Conservation (phyloP, 2,329 filamentous ascomycete genomes). For the Colletotrichum acutatum region DNA sequence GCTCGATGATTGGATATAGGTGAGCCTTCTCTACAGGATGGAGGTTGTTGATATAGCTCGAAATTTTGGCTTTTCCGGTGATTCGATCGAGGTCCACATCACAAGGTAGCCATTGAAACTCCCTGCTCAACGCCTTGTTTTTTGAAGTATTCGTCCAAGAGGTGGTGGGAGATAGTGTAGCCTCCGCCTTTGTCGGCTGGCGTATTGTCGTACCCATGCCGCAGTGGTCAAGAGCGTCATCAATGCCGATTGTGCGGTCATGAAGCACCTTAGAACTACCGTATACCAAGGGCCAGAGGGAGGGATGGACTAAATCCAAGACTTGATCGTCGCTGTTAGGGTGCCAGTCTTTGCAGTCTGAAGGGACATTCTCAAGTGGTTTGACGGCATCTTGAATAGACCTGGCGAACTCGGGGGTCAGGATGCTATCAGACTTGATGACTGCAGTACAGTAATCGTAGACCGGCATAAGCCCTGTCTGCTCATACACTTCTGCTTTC, state of each 20-base stretch:
- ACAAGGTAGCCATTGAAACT: constrained; percentile 61
- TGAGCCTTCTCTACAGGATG: constrained; percentile 53
- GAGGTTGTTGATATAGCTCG: constrained; percentile 65
- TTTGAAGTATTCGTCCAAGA: neutral
- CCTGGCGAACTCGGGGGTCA: constrained; percentile 41
- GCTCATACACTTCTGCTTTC: constrained; percentile 47
- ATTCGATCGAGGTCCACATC: constrained; percentile 53
- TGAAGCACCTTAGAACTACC: constrained; percentile 53
- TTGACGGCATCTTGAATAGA: constrained; percentile 55
- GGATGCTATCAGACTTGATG: constrained; percentile 47
- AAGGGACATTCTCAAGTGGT: constrained; percentile 61
- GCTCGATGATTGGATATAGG: constrained; percentile 54
- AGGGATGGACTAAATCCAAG: constrained; percentile 72
- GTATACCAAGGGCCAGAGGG: constrained; percentile 69
- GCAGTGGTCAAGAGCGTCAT: constrained; percentile 47
- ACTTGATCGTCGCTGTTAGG: constrained; percentile 67
- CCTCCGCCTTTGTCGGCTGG: too few species aligned
- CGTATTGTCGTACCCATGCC: constrained; percentile 47
- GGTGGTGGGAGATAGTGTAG: too few species aligned
- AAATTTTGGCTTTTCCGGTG: constrained; percentile 50
- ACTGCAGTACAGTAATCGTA: constrained; percentile 45
- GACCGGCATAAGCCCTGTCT: constrained; percentile 46
- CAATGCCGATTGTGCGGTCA: constrained; percentile 46
- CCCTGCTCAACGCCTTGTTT: neutral
- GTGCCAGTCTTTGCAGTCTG: constrained; percentile 68